Base-by-base conservation (phyloP, 495 filamentous ascomycete species). In the Xylaria longipes region DNA sequence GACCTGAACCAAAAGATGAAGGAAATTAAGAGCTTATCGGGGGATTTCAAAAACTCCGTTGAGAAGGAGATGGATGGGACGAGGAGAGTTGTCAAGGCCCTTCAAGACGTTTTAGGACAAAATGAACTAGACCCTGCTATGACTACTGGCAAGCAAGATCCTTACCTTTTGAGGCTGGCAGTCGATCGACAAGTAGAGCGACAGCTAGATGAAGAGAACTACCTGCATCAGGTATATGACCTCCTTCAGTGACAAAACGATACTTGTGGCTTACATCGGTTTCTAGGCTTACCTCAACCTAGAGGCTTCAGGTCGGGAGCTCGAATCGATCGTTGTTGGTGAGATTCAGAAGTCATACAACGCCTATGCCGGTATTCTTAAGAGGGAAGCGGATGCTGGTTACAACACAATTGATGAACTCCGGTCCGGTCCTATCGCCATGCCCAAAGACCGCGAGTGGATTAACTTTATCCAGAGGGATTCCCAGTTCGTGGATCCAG, bases 331-430 rank as follows among this genome's bases (percentile, higher is more conserved):
- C 73, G 92, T 99, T 6, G 93, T 99, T 62, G 91, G 93, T 73
- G 97, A 99, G 80, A 97, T 99, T 66, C 94, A 99, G 74, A 98
- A 98, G 76, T 92, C 94, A 4, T 98, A 98, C 82, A 97, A 94
- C 76, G 93, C 93, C 3, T 95, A 97, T 74, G 92, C 95, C 29
- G 90, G 90, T 66, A 95, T 98, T 72, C 84, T 98, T 69, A 96
- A 93, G 79, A 88, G 93, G 60, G 97, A 98, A 78, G 91, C 94
- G 14, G 94, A 97, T 71, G 90, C 91, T 65, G 89, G 90, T 1
- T 92, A 94, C 71, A 87, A 89, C 52, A 87, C 93, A 33, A 87
- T 94, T 14, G 93, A 97, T 54, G 91, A 90, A 73, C 91, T 99
- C 7, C 92, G 92, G n/a, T 86, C 84, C 27, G 94, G 95, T 0